A percentile compares a stretch with the other conserved stretches of the same genome.
Evolutionary conservation across 345 rosid genomes (phyloP).

Genomic region (Citrus glauca): DNA sequence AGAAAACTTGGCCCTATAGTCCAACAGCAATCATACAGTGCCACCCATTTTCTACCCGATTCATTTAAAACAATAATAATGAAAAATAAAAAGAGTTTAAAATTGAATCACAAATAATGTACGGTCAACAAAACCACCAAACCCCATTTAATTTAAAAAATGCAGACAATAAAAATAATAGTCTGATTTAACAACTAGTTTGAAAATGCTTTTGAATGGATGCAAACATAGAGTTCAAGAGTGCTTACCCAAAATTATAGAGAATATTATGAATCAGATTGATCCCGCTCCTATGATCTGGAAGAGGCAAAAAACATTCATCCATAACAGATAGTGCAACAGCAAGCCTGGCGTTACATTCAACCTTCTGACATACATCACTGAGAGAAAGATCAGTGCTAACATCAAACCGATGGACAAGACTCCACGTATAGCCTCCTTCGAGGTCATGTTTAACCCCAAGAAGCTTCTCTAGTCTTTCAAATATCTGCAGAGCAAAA

Average conservation of each 20-base stretch:
- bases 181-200: not conserved
- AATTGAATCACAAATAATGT: not conserved
- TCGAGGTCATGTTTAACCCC: constrained; percentile 81
- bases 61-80: too few relatives aligned
- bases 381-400: constrained; percentile 40
- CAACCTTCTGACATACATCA: constrained; percentile 53
- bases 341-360: constrained; percentile 79
- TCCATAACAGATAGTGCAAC: constrained; percentile 88
- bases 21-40: not conserved
- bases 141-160: not conserved
- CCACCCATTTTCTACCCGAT: not conserved
- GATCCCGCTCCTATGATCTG: constrained; percentile 84
- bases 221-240: not conserved
- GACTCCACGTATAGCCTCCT: constrained; percentile 84
- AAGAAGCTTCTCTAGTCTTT: constrained; percentile 53
- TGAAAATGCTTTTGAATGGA: not conserved
- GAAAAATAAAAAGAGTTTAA: not conserved
- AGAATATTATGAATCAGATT: constrained; percentile 83
- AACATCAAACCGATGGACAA: constrained; percentile 62
- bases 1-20: not conserved
- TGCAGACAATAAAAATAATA: not conserved
- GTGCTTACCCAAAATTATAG: constrained; percentile 76
- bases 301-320: constrained; percentile 86
- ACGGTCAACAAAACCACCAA: not conserved
- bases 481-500: constrained; percentile 43